Evolutionary conservation across 805 yeast genomes (phyloP).

Genomic region (Candida hungchunana): DNA sequence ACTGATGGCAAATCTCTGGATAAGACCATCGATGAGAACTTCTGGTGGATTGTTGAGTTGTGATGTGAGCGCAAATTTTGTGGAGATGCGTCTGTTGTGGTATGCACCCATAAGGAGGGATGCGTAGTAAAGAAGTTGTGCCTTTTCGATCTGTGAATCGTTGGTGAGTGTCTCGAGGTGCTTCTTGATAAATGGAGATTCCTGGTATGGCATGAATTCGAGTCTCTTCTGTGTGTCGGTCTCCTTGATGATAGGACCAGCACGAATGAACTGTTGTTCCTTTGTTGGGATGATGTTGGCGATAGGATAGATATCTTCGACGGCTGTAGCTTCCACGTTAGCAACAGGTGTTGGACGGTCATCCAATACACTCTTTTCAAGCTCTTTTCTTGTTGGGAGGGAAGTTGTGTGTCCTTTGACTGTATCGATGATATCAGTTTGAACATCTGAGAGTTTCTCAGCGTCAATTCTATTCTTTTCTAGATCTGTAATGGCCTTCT

Average conservation of each 20-base stretch:
- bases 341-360: conserved; percentile 84
- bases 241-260: conserved; percentile 57
- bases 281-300: conserved; percentile 61
- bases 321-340: conserved; percentile 73
- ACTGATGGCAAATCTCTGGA: conserved; percentile 66
- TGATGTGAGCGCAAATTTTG: conserved; percentile 54
- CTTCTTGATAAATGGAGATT: conserved; percentile 52
- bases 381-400: conserved; percentile 67
- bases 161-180: conserved; percentile 35
- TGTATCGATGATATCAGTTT: conserved; percentile 76
- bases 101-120: conserved; percentile 79
- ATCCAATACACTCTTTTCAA: conserved; percentile 50
- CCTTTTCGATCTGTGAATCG: conserved; percentile 47
- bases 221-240: conserved; percentile 44
- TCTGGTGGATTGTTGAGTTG: conserved; percentile 71
- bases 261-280: conserved; percentile 62
- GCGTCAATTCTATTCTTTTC: conserved; percentile 86
- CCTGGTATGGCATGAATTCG: conserved; percentile 58
- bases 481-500: conserved; percentile 76
- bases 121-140: conserved; percentile 74
- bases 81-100: conserved; percentile 60
- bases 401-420: conserved; percentile 65
- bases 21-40: conserved; percentile 61
- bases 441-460: conserved; percentile 67
- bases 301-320: conserved; percentile 79